These are phyloP conservation scores for Choiromyces venosus DNA, from an alignment of 495 filamentous ascomycete genomes.

Conservation along the genomic window DNA sequence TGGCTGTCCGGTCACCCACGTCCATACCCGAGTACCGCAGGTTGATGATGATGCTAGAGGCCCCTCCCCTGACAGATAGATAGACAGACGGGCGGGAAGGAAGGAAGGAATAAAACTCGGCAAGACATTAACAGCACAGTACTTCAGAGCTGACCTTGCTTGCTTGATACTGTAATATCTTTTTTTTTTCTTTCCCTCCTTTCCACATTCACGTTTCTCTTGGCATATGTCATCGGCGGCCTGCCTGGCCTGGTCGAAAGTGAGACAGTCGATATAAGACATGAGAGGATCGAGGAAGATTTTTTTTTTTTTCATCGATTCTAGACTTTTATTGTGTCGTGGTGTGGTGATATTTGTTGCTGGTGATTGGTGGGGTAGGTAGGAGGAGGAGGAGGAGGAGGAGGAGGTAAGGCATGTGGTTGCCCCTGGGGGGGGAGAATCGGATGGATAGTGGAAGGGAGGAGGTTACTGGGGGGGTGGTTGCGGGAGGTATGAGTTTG, in stretches of 20 bases:
- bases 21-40: too few species aligned
- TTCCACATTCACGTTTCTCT: neutral
- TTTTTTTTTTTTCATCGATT: too few species aligned
- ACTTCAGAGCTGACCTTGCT: too few species aligned
- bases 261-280: neutral
- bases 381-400: neutral
- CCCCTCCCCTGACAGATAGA: neutral
- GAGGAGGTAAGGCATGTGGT: neutral
- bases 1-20: too few species aligned
- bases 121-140: neutral
- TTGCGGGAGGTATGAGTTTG: neutral
- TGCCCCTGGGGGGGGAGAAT: neutral
- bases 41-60: neutral
- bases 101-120: neutral
- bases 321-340: neutral
- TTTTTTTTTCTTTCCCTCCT: neutral
- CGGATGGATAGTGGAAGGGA: neutral
- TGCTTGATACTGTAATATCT: too few species aligned
- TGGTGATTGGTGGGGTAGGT: neutral
- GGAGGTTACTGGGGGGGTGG: too few species aligned
- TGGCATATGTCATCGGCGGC: neutral
- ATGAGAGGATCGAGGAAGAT: too few species aligned
- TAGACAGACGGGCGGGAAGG: too few species aligned
- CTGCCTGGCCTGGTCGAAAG: neutral
- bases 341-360: neutral